Conservation (phyloP, 352 stramenopile genomes). For the Phytophthora pluvialis region DNA sequence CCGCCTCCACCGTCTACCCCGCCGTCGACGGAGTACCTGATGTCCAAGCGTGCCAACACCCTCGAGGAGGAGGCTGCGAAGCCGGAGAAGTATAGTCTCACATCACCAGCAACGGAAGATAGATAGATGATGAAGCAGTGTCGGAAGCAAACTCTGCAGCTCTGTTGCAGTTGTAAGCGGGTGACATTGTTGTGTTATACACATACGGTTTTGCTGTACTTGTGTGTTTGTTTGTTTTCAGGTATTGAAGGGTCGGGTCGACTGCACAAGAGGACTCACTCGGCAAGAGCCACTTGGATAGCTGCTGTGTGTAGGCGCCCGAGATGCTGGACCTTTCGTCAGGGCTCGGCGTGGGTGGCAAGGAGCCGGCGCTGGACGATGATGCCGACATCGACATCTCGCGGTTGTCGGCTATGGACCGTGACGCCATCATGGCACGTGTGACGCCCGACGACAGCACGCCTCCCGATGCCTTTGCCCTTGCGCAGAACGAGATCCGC, state of each 20-base stretch:
- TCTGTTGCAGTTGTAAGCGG: background rate
- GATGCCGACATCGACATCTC: slow-evolving; percentile 75
- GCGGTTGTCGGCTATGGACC: slow-evolving; percentile 59
- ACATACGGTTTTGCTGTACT: slow-evolving; percentile 10
- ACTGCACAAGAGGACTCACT: background rate
- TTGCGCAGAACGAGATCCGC: slow-evolving; percentile 85
- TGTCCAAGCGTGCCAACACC: slow-evolving; percentile 57
- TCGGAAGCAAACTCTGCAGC: slow-evolving; percentile 12
- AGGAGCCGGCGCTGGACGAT: slow-evolving; percentile 62
- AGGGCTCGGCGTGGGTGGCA: slow-evolving; percentile 43
- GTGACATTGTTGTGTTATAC: slow-evolving; percentile 6
- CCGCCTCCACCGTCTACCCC: slow-evolving; percentile 24
- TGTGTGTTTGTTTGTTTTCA: slow-evolving; percentile 8
- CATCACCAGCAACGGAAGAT: slow-evolving; percentile 17
- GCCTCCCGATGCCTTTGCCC: slow-evolving; percentile 69
- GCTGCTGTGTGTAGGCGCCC: slow-evolving; percentile 3
- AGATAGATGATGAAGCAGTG: slow-evolving; percentile 26
- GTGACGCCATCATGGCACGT: slow-evolving; percentile 73
- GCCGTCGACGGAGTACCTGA: slow-evolving; percentile 58
- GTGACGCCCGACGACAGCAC: slow-evolving; percentile 72
- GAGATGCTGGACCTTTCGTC: slow-evolving; percentile 48
- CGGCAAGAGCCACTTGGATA: background rate
- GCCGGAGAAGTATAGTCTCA: slow-evolving; percentile 14
- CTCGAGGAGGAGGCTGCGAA: slow-evolving; percentile 31
- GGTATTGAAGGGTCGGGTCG: slow-evolving; percentile 25